phyloP scores from a whole-genome alignment of 2,329 filamentous ascomycete species.

The Ilyonectria robusta region DNA sequence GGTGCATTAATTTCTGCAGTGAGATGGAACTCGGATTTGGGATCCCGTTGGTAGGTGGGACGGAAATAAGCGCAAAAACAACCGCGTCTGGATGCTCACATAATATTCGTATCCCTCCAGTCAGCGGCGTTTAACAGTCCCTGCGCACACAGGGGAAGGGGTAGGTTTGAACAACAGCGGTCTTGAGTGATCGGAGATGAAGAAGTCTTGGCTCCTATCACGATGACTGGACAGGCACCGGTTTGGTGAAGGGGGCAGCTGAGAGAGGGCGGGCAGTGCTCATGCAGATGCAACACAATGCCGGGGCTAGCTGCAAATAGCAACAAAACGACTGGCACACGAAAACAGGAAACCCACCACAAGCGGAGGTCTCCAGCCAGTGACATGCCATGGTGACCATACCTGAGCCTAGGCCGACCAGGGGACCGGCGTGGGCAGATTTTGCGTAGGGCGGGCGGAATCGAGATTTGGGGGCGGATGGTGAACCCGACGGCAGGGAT shows the following conservation, averaged over 20 bases:
- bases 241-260: background rate
- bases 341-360: background rate
- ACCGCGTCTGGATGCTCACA: background rate
- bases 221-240: background rate
- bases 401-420: background rate
- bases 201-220: background rate
- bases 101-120: constrained; percentile 4
- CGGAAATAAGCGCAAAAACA: constrained; percentile 4
- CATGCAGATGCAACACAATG: background rate
- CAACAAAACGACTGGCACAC: background rate
- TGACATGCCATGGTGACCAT: background rate
- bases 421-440: background rate
- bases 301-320: background rate
- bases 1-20: background rate
- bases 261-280: constrained; percentile 1
- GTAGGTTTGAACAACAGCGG: too few relatives aligned
- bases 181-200: too few relatives aligned
- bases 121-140: background rate
- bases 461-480: background rate
- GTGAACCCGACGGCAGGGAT: background rate
- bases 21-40: background rate
- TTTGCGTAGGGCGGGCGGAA: background rate
- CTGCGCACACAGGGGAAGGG: too few relatives aligned
- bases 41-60: background rate
- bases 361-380: background rate